Conservation (phyloP, 202 grass and related monocot genomes). For the Hordeum pubiflorum region DNA sequence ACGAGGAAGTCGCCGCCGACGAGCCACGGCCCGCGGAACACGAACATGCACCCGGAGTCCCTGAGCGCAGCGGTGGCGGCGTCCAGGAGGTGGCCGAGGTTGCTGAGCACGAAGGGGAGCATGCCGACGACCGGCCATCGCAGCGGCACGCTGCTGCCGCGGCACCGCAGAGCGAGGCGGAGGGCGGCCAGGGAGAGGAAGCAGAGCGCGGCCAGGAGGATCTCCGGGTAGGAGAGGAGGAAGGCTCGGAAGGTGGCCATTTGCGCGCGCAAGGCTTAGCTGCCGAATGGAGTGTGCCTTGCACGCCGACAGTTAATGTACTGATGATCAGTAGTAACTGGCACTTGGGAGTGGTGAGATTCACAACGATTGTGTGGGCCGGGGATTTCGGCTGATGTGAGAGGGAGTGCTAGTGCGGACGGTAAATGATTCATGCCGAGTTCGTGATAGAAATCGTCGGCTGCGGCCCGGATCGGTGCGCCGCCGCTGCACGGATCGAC, state of each 20-base stretch:
- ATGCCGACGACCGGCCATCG: constrained; percentile 43
- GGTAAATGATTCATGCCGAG: not conserved
- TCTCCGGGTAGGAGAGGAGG: constrained; percentile 35
- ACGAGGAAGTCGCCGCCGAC: constrained; percentile 30
- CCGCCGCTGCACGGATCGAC: not conserved
- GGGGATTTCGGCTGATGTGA: not conserved
- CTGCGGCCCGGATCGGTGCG: not conserved
- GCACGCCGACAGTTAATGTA: not conserved
- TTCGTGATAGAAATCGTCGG: not conserved
- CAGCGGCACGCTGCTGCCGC: not conserved
- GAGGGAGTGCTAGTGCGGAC: not conserved
- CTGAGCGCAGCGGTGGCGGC: constrained; percentile 28
- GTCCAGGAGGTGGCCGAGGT: constrained; percentile 37
- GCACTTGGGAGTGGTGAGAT: not conserved
- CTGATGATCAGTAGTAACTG: not conserved
- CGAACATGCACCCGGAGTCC: constrained; percentile 23
- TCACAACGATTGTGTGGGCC: not conserved
- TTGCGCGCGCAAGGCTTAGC: not conserved
- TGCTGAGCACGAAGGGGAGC: constrained; percentile 27
- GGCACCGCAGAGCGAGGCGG: constrained; percentile 3
- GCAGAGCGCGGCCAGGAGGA: constrained; percentile 26
- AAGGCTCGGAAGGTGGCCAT: constrained; percentile 16
- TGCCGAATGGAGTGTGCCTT: not conserved
- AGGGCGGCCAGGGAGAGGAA: constrained; percentile 30
- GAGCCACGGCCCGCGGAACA: constrained; percentile 43